Evolutionary conservation across 2,329 filamentous ascomycete genomes (phyloP), one percentile per base, ranked within the genome.

Genomic region (Claviceps cyperi): DNA sequence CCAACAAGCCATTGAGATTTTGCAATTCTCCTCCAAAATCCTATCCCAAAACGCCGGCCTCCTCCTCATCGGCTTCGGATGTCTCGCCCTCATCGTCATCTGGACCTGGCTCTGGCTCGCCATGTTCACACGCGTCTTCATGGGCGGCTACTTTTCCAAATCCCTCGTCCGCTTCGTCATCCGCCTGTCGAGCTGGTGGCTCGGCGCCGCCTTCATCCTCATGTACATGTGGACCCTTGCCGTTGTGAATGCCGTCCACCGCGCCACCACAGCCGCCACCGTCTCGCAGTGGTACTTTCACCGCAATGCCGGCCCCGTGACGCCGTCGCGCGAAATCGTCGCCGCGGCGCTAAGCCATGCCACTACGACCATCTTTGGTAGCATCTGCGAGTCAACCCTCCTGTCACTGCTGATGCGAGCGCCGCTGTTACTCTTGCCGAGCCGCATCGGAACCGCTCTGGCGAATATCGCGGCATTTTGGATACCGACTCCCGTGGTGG

Each of bases 271-370:
- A 14, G 91, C 89, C 22, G 92, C 92, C 11, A 95, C 91, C 0
- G 91, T 97, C 22, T 94, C 88, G 40, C 92, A 98, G 66, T 98
- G 92, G 92, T 98, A 98, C 67, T 98, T 97, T 66, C 91, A 97
- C 66, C 87, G 92, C 54, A 85, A 94, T 58, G 81, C 82, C 4
- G 77, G 82, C 11, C 88, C 91, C 5, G 74, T 83, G 8, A 82
- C 89, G 2, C 81, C 86, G 0, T 90, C 88, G 1, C 75, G 77
- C 51, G 83, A 90, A 50, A 84, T 97, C 46, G 88, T 97, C 24
- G 74, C 79, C 53, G 91, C 90, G 6, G 91, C 90, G 14, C 72
- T 95, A 43, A 73, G 75, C 47, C 92, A 98, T 67, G 84, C 90
- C 2, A 73, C 80, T 14, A 90, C 87, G 15, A 91, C 87, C 2